These are phyloP conservation scores for Sonneratia alba DNA, from an alignment of 345 rosid species.

Conservation along the genomic window DNA sequence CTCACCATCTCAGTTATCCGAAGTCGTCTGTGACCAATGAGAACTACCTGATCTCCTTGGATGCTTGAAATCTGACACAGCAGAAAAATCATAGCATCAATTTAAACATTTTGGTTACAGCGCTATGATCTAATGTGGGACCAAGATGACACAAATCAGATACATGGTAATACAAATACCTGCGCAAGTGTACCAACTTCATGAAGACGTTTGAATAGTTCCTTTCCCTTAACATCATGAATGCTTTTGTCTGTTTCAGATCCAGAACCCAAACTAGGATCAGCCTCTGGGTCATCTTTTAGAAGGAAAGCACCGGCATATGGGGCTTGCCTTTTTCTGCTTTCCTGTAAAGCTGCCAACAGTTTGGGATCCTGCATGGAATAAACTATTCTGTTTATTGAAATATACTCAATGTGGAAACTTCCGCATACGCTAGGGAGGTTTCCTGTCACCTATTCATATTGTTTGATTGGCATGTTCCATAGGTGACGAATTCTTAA, in stretches of 20 bases:
- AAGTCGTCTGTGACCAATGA: conserved; percentile 91
- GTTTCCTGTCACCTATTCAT: background rate
- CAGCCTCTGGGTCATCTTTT: conserved; percentile 73
- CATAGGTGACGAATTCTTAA: background rate
- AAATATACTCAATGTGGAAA: background rate
- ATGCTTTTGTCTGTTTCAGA: conserved; percentile 64
- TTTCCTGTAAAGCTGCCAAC: conserved; percentile 89
- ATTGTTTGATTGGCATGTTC: background rate
- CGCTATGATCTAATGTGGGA: background rate
- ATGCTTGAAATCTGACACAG: conserved; percentile 61
- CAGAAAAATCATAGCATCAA: background rate
- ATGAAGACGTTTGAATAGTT: conserved; percentile 65
- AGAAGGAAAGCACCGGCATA: conserved; percentile 96
- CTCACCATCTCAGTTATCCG: conserved; percentile 89
- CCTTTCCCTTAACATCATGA: conserved; percentile 71
- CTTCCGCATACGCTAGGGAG: background rate
- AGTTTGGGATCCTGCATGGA: conserved; percentile 72
- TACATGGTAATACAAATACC: conserved; percentile 32
- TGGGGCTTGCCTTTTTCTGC: conserved; percentile 87
- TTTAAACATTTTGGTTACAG: background rate
- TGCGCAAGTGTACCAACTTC: conserved; percentile 98
- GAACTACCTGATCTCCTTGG: conserved; percentile 88
- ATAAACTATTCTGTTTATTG: background rate
- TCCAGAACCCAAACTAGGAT: conserved; percentile 47
- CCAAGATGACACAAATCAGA: background rate